phyloP scores from a whole-genome alignment of 805 yeast species.

The Yarrowia porcina region DNA sequence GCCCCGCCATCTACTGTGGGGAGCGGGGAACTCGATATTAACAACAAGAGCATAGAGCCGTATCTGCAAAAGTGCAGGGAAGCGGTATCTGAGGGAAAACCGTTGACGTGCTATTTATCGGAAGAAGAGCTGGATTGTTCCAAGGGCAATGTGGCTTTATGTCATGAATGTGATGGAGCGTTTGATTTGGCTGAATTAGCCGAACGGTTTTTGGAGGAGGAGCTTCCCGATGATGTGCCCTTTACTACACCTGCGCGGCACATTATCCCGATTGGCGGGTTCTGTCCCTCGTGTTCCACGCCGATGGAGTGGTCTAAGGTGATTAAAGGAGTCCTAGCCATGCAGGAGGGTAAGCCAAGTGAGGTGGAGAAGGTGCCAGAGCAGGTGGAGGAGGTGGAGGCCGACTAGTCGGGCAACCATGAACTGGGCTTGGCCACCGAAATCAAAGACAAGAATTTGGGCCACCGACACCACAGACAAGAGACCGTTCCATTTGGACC shows the following conservation, averaged over 20 bases:
- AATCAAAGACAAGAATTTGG: too few relatives aligned
- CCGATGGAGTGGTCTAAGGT: constrained; percentile 14
- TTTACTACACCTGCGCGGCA: not conserved
- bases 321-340: not conserved
- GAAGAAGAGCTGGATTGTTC: not conserved
- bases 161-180: constrained; percentile 3
- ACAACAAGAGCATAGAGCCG: constrained; percentile 23
- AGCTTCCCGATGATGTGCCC: not conserved
- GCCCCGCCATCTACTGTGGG: constrained; percentile 7
- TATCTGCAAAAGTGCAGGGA: not conserved
- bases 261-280: constrained; percentile 3
- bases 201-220: not conserved
- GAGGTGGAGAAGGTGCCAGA: too few relatives aligned
- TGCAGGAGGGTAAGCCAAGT: not conserved
- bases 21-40: constrained; percentile 28
- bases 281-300: not conserved
- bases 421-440: too few relatives aligned
- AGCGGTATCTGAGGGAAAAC: not conserved
- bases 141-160: not conserved
- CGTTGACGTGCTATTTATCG: not conserved
- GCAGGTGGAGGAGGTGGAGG: too few relatives aligned
- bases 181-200: constrained; percentile 5
- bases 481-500: too few relatives aligned
- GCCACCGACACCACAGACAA: too few relatives aligned
- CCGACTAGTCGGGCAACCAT: too few relatives aligned